A percentile compares a stretch with the other conserved stretches of the same genome.
These are phyloP conservation scores for Nicotiana otophora DNA, from an alignment of 257 asterid species.

Conservation along the genomic window DNA sequence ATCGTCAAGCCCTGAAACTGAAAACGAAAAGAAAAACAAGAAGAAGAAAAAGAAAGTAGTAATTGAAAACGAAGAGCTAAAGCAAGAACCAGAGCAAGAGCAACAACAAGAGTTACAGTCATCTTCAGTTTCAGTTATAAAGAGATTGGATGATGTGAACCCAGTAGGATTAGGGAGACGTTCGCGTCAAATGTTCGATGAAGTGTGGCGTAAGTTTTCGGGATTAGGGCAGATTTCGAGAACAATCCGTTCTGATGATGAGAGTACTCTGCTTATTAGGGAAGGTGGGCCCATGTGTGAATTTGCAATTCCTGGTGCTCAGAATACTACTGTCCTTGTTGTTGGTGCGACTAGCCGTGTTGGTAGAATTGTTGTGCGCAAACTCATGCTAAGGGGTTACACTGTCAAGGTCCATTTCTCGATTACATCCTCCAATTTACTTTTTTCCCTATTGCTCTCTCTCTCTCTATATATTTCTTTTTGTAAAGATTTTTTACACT, in stretches of 20 bases:
- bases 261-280: conserved; percentile 48
- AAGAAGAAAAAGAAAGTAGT: conserved; percentile 42
- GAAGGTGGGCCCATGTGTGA: conserved; percentile 98
- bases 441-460: not conserved
- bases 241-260: conserved; percentile 61
- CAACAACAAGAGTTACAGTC: conserved; percentile 7
- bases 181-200: conserved; percentile 85
- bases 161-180: conserved; percentile 92
- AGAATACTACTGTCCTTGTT: conserved; percentile 89
- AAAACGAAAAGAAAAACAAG: conserved; percentile 34
- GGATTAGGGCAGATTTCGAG: conserved; percentile 94
- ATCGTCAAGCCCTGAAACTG: conserved; percentile 17
- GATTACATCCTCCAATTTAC: not conserved
- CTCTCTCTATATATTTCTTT: too few species aligned
- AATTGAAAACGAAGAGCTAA: not conserved
- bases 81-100: conserved; percentile 15
- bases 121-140: conserved; percentile 44
- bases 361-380: conserved; percentile 85
- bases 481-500: not conserved
- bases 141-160: conserved; percentile 77
- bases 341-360: conserved; percentile 98
- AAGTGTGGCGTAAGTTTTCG: conserved; percentile 93
- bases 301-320: conserved; percentile 91
- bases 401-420: conserved; percentile 62
- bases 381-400: conserved; percentile 97